Evolutionary conservation across 2,329 filamentous ascomycete species (phyloP), one percentile per base, ranked within the genome.

Genomic region (Penicillium expansum): DNA sequence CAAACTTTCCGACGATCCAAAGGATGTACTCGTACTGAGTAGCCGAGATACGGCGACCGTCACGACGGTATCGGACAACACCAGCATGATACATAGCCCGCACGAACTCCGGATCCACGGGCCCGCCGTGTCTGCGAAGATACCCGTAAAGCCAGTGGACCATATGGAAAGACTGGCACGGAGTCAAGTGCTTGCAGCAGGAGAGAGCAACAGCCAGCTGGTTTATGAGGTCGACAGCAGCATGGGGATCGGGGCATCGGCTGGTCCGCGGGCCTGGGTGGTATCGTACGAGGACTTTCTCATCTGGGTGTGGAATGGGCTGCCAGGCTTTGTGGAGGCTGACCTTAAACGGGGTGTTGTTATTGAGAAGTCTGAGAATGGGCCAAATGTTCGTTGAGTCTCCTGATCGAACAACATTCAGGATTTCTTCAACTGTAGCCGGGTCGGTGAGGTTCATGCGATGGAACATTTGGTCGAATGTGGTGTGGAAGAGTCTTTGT

Each of bases 41-140:
- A 0, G 62, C 64, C 13, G 72, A 63, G 1, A 81, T 67, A 24
- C 64, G 63, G 2, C 63, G 57, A 2, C 73, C 73, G 32, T 72
- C 70, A 20, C 74, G 67, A 16, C 79, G 71, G 37, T 72, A 76
- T 16, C 80, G 71, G 24, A 76, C 69, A 24, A 83, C 70, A 16
- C 79, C 81, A 22, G 79, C 77, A 61, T 78, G 73, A 55, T 82
- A 80, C 64, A 84, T 62, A 0, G 82, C 79, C 32, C 78, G 75
- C 7, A 74, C 76, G 56, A 84, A 69, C 3, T 72, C 60, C 1
- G 76, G 72, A 18, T 70, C 68, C 16, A 83, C 66, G 2, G 76
- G 76, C 9, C 76, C 78, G 47, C 72, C 61, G 43, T 78, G 72
- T 24, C 70, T 69, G 22, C 69, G 66, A 4, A 83, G 71, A 60